Evolutionary conservation across 1,284 basidiomycete genomes (phyloP).

Genomic region (Gymnopus androsaceus): DNA sequence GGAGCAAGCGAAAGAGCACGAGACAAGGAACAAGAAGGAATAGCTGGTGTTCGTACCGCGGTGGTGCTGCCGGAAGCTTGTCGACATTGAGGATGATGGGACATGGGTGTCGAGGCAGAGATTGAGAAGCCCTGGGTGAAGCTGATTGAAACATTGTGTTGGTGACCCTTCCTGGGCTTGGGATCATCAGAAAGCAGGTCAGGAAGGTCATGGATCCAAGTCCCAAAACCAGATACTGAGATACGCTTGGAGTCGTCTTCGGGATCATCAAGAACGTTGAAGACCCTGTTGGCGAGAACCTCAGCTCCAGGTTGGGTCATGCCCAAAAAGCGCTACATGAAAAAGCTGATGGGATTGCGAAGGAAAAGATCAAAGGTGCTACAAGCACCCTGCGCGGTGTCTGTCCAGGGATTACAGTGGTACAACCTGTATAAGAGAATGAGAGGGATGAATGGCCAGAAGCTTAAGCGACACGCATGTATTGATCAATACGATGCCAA

Average conservation of each 20-base stretch:
- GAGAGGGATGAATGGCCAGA: too few relatives aligned
- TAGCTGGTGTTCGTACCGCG: constrained; percentile 48
- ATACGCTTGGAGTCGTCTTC: constrained; percentile 63
- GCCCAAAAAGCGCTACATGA: constrained; percentile 89
- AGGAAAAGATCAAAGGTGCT: constrained; percentile 86
- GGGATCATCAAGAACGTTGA: constrained; percentile 75
- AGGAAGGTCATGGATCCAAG: constrained; percentile 84
- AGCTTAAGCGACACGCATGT: too few relatives aligned
- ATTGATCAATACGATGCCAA: constrained; percentile 98
- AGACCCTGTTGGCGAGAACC: constrained; percentile 84
- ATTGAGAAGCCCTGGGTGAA: constrained; percentile 62
- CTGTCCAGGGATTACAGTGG: constrained; percentile 98
- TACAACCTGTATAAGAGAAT: too few relatives aligned
- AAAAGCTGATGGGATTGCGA: constrained; percentile 80
- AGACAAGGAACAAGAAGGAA: constrained; percentile 56
- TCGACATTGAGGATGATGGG: constrained; percentile 67
- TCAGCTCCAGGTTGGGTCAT: constrained; percentile 88
- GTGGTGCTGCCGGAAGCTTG: constrained; percentile 48
- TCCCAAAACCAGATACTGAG: constrained; percentile 82
- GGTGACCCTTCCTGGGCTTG: constrained; percentile 38
- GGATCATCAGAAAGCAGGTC: constrained; percentile 56
- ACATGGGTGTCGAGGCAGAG: constrained; percentile 60
- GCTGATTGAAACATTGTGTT: constrained; percentile 55
- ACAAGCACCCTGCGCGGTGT: constrained; percentile 78
- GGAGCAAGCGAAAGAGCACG: constrained; percentile 62